Evolutionary conservation across 352 stramenopile genomes (phyloP).

Genomic region (Globisporangium ultimum): DNA sequence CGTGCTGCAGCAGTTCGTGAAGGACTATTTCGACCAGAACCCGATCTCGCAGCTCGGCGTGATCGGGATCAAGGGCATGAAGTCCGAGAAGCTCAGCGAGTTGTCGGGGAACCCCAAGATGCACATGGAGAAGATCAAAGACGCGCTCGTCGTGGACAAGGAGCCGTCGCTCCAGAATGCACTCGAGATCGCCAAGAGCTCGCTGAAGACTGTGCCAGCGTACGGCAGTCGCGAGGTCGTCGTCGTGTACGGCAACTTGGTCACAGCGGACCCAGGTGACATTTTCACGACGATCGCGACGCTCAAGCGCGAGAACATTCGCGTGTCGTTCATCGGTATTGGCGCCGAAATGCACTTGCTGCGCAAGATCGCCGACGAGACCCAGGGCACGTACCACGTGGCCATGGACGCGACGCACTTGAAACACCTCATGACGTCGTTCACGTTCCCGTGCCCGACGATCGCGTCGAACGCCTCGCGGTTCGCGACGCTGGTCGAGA

Average conservation of each 20-base stretch:
- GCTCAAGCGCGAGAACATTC: slow-evolving; percentile 89
- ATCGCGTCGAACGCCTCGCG: slow-evolving; percentile 60
- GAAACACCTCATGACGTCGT: slow-evolving; percentile 89
- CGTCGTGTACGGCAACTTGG: slow-evolving; percentile 93
- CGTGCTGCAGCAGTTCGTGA: slow-evolving; percentile 82
- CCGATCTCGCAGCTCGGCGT: slow-evolving; percentile 91
- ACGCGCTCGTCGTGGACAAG: slow-evolving; percentile 64
- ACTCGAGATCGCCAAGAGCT: slow-evolving; percentile 84
- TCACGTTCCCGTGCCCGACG: slow-evolving; percentile 92
- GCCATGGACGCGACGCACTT: slow-evolving; percentile 93
- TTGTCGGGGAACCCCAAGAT: slow-evolving; percentile 86
- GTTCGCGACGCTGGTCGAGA: slow-evolving; percentile 81
- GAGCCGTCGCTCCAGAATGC: slow-evolving; percentile 91
- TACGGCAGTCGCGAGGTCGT: slow-evolving; percentile 91
- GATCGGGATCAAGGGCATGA: slow-evolving; percentile 88
- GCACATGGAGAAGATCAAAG: slow-evolving; percentile 80
- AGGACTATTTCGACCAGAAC: slow-evolving; percentile 94
- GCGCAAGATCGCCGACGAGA: slow-evolving; percentile 87
- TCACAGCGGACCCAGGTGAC: slow-evolving; percentile 95
- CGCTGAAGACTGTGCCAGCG: slow-evolving; percentile 89
- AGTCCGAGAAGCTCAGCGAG: slow-evolving; percentile 89
- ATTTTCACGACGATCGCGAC: slow-evolving; percentile 92
- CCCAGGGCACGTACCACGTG: slow-evolving; percentile 92
- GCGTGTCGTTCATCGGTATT: slow-evolving; percentile 93
- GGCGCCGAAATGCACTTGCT: slow-evolving; percentile 92